Evolutionary conservation across 306 rosid genomes (phyloP), one percentile per base, ranked within the genome.

Genomic region (Rubus idaeus): DNA sequence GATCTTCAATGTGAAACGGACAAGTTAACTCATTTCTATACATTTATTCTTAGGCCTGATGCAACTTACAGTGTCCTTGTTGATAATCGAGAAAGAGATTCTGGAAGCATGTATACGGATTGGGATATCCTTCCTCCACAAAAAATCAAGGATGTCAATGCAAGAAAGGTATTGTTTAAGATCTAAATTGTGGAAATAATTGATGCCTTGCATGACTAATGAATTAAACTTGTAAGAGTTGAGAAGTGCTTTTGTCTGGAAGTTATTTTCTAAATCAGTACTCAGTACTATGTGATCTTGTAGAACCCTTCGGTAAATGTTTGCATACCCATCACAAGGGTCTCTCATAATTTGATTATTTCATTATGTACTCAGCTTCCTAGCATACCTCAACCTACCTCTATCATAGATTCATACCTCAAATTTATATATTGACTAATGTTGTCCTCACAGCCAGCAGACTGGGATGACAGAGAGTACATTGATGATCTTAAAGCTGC

Each of bases 71-170:
- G 97, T 35, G 60, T 90, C 69, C 87, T 95, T 74, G 85, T 92
- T 79, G 98, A 95, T 81, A 95, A 95, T 76, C 81, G 98, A 84
- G 98, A 95, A 57, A 80, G 92, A 77, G 97, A 93, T 82, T 93
- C 86, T 46, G 97, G 97, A 79, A 93, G 96, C 86, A 87, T 93
- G 91, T 90, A 93, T 71, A 60, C 88, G 37, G 97, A 90, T 77
- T 93, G 97, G 97, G 97, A 93, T 70, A 90, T 93, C 78, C 94
- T 93, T 88, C 97, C 97, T 75, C 97, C 96, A 40, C 79, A 82
- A 66, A 92, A 90, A 84, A 87, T 92, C 82, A 92, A 89, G 84
- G 96, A 89, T 81, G 89, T 86, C 67, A 83, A 90, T 1, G 96
- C 91, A 21, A 73, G 45, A 73, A 73, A 57, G 77, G 77, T 73